A percentile compares a stretch with the other conserved stretches of the same genome.
phyloP scores from a whole-genome alignment of 345 rosid species.

The Carallia pectinifolia region DNA sequence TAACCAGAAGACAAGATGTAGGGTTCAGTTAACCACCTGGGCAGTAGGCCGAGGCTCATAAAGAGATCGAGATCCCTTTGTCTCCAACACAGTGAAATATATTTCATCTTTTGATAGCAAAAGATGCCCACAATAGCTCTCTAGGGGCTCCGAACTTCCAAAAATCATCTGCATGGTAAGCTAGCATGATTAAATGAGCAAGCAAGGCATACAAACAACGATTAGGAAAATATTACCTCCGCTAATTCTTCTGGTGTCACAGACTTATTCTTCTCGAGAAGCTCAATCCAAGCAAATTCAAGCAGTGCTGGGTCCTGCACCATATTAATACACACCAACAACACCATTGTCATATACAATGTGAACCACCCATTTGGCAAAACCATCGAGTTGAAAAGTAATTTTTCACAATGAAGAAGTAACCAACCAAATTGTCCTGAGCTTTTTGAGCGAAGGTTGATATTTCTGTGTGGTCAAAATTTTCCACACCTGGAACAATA shows the following conservation, averaged over 20 bases:
- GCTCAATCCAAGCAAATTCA: conserved; percentile 96
- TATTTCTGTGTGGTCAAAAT: conserved; percentile 62
- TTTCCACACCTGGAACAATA: conserved; percentile 76
- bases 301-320: conserved; percentile 76
- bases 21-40: conserved; percentile 43
- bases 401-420: conserved; percentile 20
- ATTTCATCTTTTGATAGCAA: conserved; percentile 81
- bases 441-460: conserved; percentile 62
- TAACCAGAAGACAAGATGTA: neutral
- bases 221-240: conserved; percentile 52
- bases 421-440: conserved; percentile 72
- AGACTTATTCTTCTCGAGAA: conserved; percentile 78
- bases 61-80: conserved; percentile 63
- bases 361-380: neutral
- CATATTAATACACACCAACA: neutral
- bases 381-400: neutral
- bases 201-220: neutral
- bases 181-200: conserved; percentile 31
- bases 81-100: conserved; percentile 64
- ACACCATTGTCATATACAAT: neutral
- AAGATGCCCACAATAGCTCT: conserved; percentile 90
- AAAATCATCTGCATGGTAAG: conserved; percentile 70
- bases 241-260: conserved; percentile 87
- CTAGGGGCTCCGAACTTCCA: conserved; percentile 77
- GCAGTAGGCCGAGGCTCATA: conserved; percentile 72